Evolutionary conservation across 148 eudicot genomes (phyloP), one percentile per base, ranked within the genome.

Genomic region (Euryodendron excelsum): DNA sequence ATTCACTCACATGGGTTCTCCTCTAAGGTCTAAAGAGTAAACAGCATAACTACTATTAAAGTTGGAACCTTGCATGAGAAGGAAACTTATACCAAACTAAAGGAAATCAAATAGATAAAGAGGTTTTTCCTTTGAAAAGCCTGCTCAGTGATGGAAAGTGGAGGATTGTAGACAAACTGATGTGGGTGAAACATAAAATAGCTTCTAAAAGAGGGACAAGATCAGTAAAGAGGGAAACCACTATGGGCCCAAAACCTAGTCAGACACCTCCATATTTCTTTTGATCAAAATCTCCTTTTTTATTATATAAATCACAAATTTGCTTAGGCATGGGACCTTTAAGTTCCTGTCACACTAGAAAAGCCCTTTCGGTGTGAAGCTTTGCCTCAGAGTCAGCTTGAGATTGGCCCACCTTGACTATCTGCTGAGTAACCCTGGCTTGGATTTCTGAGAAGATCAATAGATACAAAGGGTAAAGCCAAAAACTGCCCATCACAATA

Each of bases 281-380:
- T 70, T 30, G 41, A 41, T 59, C 74, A 56, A 47, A 33, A 20
- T 67, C 50, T 55, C 37, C 25, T 69, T 74, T 67, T 71, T 30
- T n/a, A n/a, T n/a, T n/a, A n/a, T n/a, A n/a, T n/a, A n/a, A n/a
- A n/a, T n/a, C n/a, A n/a, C n/a, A n/a, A n/a, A n/a, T 34, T 64
- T 58, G 67, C 23, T 58, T 31, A 63, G 60, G 71, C 71, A 76
- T 47, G 71, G 71, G 79, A 3, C 79, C 78, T 72, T 60, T 67
- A 13, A 73, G 28, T 75, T 64, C 65, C 47, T 60, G 70, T 79
- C 75, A 61, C 52, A 74, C 53, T 69, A 47, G 37, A 59, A 69
- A 69, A 52, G 15, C 59, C 82, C 85, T 83, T 83, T 83, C 85
- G 82, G 85, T 83, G 82, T 12, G 66, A 79, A 61, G 79, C 79